A percentile compares a stretch with the other conserved stretches of the same genome.
phyloP scores from a whole-genome alignment of 495 filamentous ascomycete genomes.

The Neurospora sublineolata region DNA sequence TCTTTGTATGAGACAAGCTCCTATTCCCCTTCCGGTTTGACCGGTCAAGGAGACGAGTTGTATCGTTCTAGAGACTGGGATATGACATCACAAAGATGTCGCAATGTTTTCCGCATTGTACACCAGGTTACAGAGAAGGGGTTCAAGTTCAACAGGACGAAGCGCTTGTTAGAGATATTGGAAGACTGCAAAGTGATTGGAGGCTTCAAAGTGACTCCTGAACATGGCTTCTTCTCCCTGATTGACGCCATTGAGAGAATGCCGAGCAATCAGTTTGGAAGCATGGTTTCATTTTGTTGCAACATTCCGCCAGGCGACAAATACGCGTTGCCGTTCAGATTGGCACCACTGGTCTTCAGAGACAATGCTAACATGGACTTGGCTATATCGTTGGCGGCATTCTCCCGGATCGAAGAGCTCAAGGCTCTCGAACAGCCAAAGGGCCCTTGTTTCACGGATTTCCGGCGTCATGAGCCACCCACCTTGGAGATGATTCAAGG shows the following conservation, averaged over 20 bases:
- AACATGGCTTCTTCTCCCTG: neutral
- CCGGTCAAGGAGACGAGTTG: neutral
- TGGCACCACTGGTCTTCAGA: neutral
- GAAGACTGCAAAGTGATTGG: neutral
- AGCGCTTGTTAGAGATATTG: neutral
- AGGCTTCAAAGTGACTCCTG: neutral
- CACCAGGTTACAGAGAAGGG: neutral
- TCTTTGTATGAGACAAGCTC: neutral
- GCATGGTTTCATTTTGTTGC: neutral
- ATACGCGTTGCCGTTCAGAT: constrained; percentile 1
- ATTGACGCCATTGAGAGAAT: neutral
- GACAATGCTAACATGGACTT: neutral
- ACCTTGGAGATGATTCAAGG: neutral
- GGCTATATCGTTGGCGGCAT: neutral
- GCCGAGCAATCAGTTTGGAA: neutral
- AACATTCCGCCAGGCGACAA: neutral
- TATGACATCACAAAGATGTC: neutral
- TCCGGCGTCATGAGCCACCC: neutral
- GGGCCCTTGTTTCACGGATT: neutral
- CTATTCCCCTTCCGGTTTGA: neutral
- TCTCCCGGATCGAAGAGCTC: neutral
- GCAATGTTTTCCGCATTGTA: neutral
- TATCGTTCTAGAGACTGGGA: neutral
- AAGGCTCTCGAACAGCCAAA: neutral
- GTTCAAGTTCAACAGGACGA: neutral